phyloP scores from a whole-genome alignment of 768 basidiomycete genomes.

The Lactarius sp. region DNA sequence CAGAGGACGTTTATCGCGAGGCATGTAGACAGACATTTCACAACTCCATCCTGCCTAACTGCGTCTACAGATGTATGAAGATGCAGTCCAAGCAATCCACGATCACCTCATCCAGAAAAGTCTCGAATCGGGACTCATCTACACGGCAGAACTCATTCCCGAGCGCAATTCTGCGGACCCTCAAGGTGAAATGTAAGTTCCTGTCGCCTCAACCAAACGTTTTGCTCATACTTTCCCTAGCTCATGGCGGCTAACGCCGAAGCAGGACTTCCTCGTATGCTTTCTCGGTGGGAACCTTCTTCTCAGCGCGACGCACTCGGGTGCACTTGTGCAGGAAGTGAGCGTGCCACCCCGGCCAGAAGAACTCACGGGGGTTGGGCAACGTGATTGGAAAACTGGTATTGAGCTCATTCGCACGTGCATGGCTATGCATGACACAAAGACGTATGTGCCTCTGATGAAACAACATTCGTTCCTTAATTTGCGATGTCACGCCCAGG shows the following conservation, averaged over 20 bases:
- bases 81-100: constrained; percentile 80
- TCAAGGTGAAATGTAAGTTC: constrained; percentile 35
- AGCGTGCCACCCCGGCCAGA: constrained; percentile 63
- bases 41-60: background rate
- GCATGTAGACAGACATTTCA: constrained; percentile 37
- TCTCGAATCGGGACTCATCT: constrained; percentile 52
- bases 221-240: constrained; percentile 34
- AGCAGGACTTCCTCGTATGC: constrained; percentile 95
- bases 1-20: constrained; percentile 71
- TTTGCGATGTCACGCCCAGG: constrained; percentile 36
- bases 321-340: constrained; percentile 47
- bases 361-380: constrained; percentile 56
- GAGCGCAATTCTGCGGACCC: constrained; percentile 34
- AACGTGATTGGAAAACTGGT: constrained; percentile 79
- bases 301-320: constrained; percentile 75
- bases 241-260: constrained; percentile 70
- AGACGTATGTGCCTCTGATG: constrained; percentile 51
- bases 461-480: background rate
- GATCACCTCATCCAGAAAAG: constrained; percentile 66
- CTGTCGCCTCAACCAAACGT: background rate
- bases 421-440: constrained; percentile 77
- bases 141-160: constrained; percentile 80
- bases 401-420: constrained; percentile 82
- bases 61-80: constrained; percentile 74
- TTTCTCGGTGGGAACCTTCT: constrained; percentile 91